Percentiles rank a stretch among this genome's conserved stretches.
phyloP scores from a whole-genome alignment of 169 alveolate species.

The Cryptosporidium muris region DNA sequence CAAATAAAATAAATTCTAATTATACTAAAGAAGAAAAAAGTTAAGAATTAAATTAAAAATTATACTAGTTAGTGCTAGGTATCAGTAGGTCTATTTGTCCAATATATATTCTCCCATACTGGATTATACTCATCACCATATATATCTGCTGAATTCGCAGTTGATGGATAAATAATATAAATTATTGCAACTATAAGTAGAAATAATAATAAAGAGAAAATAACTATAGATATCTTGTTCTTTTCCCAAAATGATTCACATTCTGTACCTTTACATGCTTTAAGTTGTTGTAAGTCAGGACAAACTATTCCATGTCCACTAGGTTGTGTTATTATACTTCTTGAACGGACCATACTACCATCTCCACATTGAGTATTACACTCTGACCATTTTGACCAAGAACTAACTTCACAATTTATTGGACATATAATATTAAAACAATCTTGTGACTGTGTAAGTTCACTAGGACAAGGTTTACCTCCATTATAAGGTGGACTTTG shows the following conservation, averaged over 20 bases:
- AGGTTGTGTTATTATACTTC: slow-evolving; percentile 55
- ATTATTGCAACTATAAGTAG: slow-evolving; percentile 20
- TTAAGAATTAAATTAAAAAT: no score
- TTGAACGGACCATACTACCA: slow-evolving; percentile 69
- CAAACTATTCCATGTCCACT: slow-evolving; percentile 44
- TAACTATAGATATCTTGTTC: slow-evolving; percentile 28
- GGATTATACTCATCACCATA: no score
- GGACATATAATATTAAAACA: slow-evolving; percentile 73
- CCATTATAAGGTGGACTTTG: slow-evolving; percentile 52
- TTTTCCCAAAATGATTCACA: slow-evolving; percentile 51
- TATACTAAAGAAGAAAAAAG: no score
- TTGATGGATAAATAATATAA: slow-evolving; percentile 8
- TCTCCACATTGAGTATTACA: slow-evolving; percentile 77
- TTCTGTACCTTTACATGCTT: slow-evolving; percentile 39
- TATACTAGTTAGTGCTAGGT: no score
- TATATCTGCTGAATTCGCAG: not conserved
- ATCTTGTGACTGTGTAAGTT: slow-evolving; percentile 44
- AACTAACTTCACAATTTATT: slow-evolving; percentile 74
- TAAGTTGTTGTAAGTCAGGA: slow-evolving; percentile 20
- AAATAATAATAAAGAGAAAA: slow-evolving; percentile 4
- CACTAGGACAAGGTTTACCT: slow-evolving; percentile 72
- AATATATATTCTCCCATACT: no score
- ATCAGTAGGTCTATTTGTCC: no score
- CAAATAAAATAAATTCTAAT: no score
- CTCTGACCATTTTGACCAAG: slow-evolving; percentile 76